Base-by-base conservation (phyloP, 1,139 yeast species). In the Geotrichum histeridarum region DNA sequence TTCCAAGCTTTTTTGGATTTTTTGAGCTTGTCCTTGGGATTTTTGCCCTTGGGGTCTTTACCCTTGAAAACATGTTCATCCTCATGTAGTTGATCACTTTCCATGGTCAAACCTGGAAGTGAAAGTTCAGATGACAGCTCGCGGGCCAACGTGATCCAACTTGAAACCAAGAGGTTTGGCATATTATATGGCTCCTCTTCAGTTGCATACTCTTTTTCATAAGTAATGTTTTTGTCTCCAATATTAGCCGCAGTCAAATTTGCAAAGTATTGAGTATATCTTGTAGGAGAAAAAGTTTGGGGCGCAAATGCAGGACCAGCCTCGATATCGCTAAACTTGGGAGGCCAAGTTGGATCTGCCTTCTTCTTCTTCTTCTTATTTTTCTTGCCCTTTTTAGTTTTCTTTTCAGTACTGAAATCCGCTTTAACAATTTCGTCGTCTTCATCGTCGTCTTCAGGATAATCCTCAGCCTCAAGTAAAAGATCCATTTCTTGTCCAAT, bases 241-340 rank as follows among this genome's bases (percentile, higher is more conserved):
- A 67, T 60, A 60, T 83, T 79, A 53, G 82, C 77, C 6, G 68
- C 62, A 33, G 76, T 72, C 60, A 87, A 73, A 67, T 88, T 88
- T 11, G 83, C 78, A 65, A 73, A 87, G 66, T 83, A 87, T 66
- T 86, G 95, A 1, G 82, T 82, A 66, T 84, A 88, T 57, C 81
- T 74, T 50, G 78, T 77, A 0, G 95, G 96, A 0, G 93, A 77
- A 61, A 84, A 86, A 14, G 81, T 67, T 69, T 87, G 95, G 1
- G 82, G 80, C 1, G 73, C 70, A 66, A 84, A 86, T 0, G 84
- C 96, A 1, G 96, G 96, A 0, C 96, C 96, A 38, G 83, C 67
- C 2, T 79, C 76, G 18, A 72, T 60, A 27, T 71, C 68, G 5
- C 61, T 63, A 4, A 93, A 83, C 52, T 77, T 74, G 8, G 79